Evolutionary conservation across 2,329 filamentous ascomycete genomes (phyloP).

Genomic region (Truncatella angustata): DNA sequence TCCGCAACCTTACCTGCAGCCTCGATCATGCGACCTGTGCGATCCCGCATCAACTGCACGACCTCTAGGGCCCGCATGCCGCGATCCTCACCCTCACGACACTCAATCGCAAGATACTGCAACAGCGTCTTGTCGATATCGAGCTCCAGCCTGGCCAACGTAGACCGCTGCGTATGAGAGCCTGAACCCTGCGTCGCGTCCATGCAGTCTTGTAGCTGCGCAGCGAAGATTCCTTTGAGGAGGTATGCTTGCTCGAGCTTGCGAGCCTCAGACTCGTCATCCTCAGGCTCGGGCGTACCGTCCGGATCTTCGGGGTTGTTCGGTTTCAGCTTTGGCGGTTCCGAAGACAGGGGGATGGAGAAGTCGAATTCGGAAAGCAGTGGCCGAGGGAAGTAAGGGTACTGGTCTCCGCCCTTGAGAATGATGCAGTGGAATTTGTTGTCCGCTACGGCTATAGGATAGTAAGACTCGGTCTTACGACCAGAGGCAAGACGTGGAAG

Average conservation of each 20-base stretch:
- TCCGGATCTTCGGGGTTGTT: constrained; percentile 31
- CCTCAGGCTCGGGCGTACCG: constrained; percentile 27
- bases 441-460: constrained; percentile 89
- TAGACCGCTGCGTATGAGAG: constrained; percentile 58
- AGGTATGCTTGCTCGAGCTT: constrained; percentile 80
- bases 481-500: constrained; percentile 80
- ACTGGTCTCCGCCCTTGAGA: constrained; percentile 88
- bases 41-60: constrained; percentile 80
- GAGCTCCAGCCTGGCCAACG: constrained; percentile 70
- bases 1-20: constrained; percentile 86
- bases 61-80: constrained; percentile 95
- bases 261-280: constrained; percentile 47
- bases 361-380: constrained; percentile 93
- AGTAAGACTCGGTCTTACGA: constrained; percentile 86
- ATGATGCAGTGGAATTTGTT: constrained; percentile 98
- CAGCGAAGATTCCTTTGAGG: constrained; percentile 67
- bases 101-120: constrained; percentile 86
- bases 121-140: constrained; percentile 88
- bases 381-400: constrained; percentile 89
- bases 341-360: constrained; percentile 71
- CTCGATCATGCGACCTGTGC: constrained; percentile 85
- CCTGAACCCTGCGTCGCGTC: constrained; percentile 61
- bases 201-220: constrained; percentile 74
- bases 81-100: constrained; percentile 85
- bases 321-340: constrained; percentile 38